Percentiles rank a stretch among this genome's conserved stretches.
These are phyloP conservation scores for Coemansia sp. DNA, from an alignment of 192 early-diverging fungal genomes.

Conservation along the genomic window DNA sequence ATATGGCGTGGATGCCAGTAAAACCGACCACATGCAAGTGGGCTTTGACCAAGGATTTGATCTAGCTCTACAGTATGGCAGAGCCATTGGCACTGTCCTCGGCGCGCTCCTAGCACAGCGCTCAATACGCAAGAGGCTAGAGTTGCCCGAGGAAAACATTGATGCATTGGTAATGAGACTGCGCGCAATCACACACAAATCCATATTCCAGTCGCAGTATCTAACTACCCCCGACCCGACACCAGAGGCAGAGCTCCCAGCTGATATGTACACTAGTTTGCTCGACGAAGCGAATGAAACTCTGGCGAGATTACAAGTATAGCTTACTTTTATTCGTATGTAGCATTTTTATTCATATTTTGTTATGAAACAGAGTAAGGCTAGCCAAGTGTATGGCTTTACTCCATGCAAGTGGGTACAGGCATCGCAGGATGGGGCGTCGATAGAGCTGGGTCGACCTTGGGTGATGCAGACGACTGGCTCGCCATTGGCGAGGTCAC, in stretches of 20 bases:
- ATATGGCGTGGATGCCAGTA: slow-evolving; percentile 43
- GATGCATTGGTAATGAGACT: slow-evolving; percentile 31
- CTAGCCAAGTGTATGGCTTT: background rate
- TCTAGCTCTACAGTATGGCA: slow-evolving; percentile 19
- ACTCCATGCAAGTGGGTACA: slow-evolving; percentile 10
- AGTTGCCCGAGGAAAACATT: slow-evolving; percentile 10
- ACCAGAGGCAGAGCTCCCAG: background rate
- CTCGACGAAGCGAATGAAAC: background rate
- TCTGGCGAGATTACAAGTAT: background rate
- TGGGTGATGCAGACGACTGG: background rate
- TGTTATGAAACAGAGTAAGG: too few relatives aligned
- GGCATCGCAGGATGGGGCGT: slow-evolving; percentile 3
- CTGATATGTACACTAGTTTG: background rate
- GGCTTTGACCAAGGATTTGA: slow-evolving; percentile 33
- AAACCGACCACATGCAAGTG: slow-evolving; percentile 31
- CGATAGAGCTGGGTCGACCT: slow-evolving; percentile 1
- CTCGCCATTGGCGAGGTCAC: background rate
- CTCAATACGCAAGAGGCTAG: slow-evolving; percentile 18
- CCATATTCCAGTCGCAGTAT: background rate
- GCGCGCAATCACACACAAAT: slow-evolving; percentile 29
- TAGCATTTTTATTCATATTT: too few relatives aligned
- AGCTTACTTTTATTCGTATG: background rate
- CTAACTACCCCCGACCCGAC: background rate
- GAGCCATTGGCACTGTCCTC: slow-evolving; percentile 19
- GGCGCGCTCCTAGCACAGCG: slow-evolving; percentile 34